phyloP scores from a whole-genome alignment of 306 rosid species.

The Abrus pulchellus region DNA sequence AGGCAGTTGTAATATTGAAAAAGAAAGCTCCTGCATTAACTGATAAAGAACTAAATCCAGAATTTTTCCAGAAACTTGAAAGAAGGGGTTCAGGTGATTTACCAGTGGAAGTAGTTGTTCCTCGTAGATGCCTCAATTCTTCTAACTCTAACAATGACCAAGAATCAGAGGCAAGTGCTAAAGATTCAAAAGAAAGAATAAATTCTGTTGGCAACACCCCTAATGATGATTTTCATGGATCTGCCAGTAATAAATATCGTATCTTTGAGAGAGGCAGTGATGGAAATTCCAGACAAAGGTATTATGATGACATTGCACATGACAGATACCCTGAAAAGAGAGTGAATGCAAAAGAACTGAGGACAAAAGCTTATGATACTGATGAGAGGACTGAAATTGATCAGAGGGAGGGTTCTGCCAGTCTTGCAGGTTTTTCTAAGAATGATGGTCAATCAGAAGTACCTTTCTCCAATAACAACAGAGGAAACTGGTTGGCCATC shows the following conservation, averaged over 20 bases:
- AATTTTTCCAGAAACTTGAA: conserved; percentile 95
- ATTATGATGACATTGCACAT: conserved; percentile 58
- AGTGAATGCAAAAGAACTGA: conserved; percentile 70
- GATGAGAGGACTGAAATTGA: conserved; percentile 70
- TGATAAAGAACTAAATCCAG: conserved; percentile 90
- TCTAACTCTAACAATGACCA: conserved; percentile 73
- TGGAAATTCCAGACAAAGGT: conserved; percentile 63
- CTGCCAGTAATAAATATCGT: conserved; percentile 68
- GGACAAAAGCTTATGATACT: conserved; percentile 63
- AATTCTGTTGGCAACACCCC: conserved; percentile 59
- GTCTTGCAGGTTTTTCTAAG: conserved; percentile 78
- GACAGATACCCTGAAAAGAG: conserved; percentile 76
- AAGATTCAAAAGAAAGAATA: conserved; percentile 63
- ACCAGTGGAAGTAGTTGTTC: conserved; percentile 93
- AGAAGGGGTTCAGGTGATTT: conserved; percentile 85
- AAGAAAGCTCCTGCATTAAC: conserved; percentile 83
- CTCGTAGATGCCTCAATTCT: conserved; percentile 75
- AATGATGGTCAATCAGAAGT: conserved; percentile 85
- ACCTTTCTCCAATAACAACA: conserved; percentile 75
- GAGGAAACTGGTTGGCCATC: conserved; percentile 95
- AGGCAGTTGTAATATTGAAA: conserved; percentile 86
- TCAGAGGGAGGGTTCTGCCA: conserved; percentile 77
- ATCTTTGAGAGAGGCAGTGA: conserved; percentile 63
- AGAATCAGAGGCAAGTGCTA: conserved; percentile 60
- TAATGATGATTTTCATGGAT: conserved; percentile 62